phyloP scores from a whole-genome alignment of 1,284 basidiomycete species.

The Fereydounia khargensis region DNA sequence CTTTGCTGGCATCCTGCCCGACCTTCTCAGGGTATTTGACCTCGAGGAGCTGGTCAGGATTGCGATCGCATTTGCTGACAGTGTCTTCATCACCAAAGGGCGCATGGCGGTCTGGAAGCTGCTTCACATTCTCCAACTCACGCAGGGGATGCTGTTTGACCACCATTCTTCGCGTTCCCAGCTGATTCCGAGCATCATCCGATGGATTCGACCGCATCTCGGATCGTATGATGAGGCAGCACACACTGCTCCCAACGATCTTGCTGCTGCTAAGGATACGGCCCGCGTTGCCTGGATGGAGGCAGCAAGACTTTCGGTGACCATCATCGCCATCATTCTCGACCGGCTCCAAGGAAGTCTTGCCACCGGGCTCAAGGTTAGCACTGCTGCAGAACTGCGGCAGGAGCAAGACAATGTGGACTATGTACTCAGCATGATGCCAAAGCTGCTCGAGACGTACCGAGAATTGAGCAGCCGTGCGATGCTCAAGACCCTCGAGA shows the following conservation, averaged over 20 bases:
- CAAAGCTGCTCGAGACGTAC: constrained; percentile 82
- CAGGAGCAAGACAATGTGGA: constrained; percentile 94
- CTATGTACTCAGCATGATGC: constrained; percentile 78
- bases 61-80: constrained; percentile 79
- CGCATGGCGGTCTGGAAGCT: constrained; percentile 89
- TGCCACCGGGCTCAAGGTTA: constrained; percentile 2
- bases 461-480: constrained; percentile 72
- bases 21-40: constrained; percentile 61
- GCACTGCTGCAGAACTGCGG: constrained; percentile 16
- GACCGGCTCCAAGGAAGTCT: constrained; percentile 82
- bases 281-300: constrained; percentile 87
- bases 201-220: constrained; percentile 93
- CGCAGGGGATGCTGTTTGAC: constrained; percentile 83
- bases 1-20: constrained; percentile 87
- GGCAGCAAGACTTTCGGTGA: constrained; percentile 69
- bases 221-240: constrained; percentile 71
- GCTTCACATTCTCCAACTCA: constrained; percentile 86
- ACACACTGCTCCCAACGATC: constrained; percentile 13
- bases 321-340: constrained; percentile 72
- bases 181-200: constrained; percentile 81
- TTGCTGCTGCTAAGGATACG: constrained; percentile 54
- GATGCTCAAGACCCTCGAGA: constrained; percentile 70
- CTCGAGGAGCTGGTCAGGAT: constrained; percentile 58
- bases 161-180: constrained; percentile 73
- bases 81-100: constrained; percentile 74